These are phyloP conservation scores for Annulohypoxylon moriforme DNA, from an alignment of 495 filamentous ascomycete genomes.

Conservation along the genomic window DNA sequence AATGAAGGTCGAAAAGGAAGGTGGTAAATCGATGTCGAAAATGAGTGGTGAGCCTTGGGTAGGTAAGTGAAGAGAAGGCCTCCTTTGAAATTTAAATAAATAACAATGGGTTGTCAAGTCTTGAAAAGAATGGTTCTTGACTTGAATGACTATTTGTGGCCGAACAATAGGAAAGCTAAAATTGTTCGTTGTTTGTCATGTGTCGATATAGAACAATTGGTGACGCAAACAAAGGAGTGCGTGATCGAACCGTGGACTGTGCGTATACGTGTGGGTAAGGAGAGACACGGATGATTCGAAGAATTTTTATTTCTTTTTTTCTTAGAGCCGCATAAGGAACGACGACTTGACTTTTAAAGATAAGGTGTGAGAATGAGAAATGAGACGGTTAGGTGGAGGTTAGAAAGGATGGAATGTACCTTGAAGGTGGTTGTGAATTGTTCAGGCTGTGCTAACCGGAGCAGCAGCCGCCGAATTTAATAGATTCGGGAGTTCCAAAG, in stretches of 20 bases:
- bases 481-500: constrained; percentile 17
- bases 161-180: constrained; percentile 29
- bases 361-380: constrained; percentile 1
- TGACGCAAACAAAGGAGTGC: constrained; percentile 14
- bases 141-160: constrained; percentile 10
- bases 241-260: background rate
- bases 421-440: background rate
- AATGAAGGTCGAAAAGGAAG: constrained; percentile 9
- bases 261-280: constrained; percentile 13
- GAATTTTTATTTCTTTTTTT: constrained; percentile 2
- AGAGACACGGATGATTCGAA: constrained; percentile 23
- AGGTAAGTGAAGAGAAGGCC: background rate
- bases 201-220: constrained; percentile 29
- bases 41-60: background rate
- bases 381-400: background rate
- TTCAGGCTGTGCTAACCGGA: constrained; percentile 13
- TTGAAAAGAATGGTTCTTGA: constrained; percentile 22
- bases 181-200: constrained; percentile 28
- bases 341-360: constrained; percentile 27
- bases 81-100: constrained; percentile 34
- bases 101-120: constrained; percentile 15
- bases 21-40: background rate
- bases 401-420: constrained; percentile 24
- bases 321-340: constrained; percentile 45
- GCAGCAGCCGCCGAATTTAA: constrained; percentile 26